A percentile compares a stretch with the other conserved stretches of the same genome.
Conservation (phyloP, 805 yeast genomes). For the Pichia membranifaciens region DNA sequence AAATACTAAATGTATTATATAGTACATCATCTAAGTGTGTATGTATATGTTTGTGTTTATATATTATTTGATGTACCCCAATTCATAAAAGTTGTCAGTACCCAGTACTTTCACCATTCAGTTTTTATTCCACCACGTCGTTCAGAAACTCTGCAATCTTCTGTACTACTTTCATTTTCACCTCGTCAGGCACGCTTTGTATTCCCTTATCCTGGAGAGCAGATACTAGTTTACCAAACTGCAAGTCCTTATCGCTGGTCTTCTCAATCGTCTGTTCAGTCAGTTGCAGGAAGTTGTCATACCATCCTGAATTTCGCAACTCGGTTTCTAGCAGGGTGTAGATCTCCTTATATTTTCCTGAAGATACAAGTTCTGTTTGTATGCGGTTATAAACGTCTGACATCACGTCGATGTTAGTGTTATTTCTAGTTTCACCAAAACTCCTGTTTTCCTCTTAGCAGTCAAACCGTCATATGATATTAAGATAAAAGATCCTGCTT, state of each 20-base stretch:
- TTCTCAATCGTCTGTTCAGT: slow-evolving; percentile 41
- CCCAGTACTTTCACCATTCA: no score
- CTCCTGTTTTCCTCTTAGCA: no score
- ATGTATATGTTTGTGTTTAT: not conserved
- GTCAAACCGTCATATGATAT: no score
- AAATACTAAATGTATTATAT: not conserved
- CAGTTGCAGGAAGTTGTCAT: slow-evolving; percentile 59
- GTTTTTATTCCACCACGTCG: slow-evolving; percentile 35
- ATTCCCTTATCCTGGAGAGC: slow-evolving; percentile 61
- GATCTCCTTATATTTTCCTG: slow-evolving; percentile 78
- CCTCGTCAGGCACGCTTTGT: slow-evolving; percentile 59
- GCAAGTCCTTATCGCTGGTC: slow-evolving; percentile 25
- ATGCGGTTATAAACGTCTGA: slow-evolving; percentile 47
- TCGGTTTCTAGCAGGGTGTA: slow-evolving; percentile 56
- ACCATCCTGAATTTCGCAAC: slow-evolving; percentile 80
- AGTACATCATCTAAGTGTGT: slow-evolving; percentile 1
- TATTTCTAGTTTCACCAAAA: no score
- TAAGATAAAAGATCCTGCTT: no score
- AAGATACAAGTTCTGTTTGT: slow-evolving; percentile 61
- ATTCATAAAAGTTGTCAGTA: no score
- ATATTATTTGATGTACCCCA: not conserved
- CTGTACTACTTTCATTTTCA: slow-evolving; percentile 52
- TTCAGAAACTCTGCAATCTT: slow-evolving; percentile 58
- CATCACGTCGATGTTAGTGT: no score
- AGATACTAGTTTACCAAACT: slow-evolving; percentile 46